phyloP scores from a whole-genome alignment of 2,329 filamentous ascomycete genomes.

The Xylaria sp. region DNA sequence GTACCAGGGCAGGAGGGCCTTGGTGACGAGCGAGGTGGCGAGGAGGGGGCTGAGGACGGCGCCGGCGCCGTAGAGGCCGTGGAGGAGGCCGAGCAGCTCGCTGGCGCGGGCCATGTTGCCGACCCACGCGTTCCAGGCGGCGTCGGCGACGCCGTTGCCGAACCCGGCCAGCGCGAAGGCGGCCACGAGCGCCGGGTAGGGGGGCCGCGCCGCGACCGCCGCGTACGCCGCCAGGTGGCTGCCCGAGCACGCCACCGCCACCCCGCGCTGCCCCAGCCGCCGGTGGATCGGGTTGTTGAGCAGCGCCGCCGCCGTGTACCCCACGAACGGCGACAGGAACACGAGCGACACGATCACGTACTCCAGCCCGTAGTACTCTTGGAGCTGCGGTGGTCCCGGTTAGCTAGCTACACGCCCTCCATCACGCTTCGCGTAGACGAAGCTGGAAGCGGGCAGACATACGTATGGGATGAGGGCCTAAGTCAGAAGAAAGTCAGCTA shows the following conservation, averaged over 20 bases:
- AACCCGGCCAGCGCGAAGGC: slow-evolving; percentile 69
- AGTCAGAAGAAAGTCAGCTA: slow-evolving; percentile 16
- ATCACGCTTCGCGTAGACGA: not conserved
- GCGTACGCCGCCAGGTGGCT: slow-evolving; percentile 68
- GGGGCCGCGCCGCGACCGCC: slow-evolving; percentile 65
- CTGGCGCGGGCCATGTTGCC: slow-evolving; percentile 72
- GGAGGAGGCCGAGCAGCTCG: slow-evolving; percentile 69
- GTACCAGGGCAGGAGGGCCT: slow-evolving; percentile 65
- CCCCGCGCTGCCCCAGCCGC: slow-evolving; percentile 64
- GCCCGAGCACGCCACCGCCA: slow-evolving; percentile 61
- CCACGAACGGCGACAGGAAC: slow-evolving; percentile 50
- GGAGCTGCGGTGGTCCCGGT: slow-evolving; percentile 40
- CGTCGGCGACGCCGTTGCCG: slow-evolving; percentile 67
- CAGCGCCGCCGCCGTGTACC: slow-evolving; percentile 50
- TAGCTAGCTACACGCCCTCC: not conserved
- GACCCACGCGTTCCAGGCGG: slow-evolving; percentile 57
- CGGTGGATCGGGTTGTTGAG: slow-evolving; percentile 47
- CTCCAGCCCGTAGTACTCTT: slow-evolving; percentile 48
- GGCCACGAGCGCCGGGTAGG: slow-evolving; percentile 67
- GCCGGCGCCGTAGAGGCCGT: slow-evolving; percentile 69
- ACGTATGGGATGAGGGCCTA: slow-evolving; percentile 56
- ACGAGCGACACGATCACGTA: slow-evolving; percentile 53
- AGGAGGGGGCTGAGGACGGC: slow-evolving; percentile 71
- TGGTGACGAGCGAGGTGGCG: slow-evolving; percentile 70
- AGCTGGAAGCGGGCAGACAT: slow-evolving; percentile 25